Percentiles rank a stretch among this genome's conserved stretches.
Conservation (phyloP, 1,284 basidiomycete genomes). For the Sutorius eximius region DNA sequence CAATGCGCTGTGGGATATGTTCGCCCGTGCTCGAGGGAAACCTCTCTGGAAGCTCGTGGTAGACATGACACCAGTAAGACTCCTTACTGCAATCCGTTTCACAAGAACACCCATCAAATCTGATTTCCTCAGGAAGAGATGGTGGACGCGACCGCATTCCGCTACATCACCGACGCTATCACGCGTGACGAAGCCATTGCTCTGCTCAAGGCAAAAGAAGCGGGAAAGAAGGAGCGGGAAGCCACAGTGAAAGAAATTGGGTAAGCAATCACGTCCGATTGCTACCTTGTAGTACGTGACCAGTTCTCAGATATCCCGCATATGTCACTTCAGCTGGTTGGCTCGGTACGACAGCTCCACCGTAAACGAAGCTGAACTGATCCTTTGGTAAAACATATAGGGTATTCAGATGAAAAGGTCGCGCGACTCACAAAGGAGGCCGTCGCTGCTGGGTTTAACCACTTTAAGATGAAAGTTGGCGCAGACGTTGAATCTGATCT, state of each 20-base stretch:
- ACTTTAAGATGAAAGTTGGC: constrained; percentile 98
- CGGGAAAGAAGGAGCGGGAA: constrained; percentile 78
- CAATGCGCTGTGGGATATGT: constrained; percentile 85
- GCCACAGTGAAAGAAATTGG: constrained; percentile 66
- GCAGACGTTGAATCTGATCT: constrained; percentile 81
- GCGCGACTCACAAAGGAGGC: constrained; percentile 84
- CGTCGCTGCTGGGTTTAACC: constrained; percentile 85
- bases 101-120: neutral
- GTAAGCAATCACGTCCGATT: constrained; percentile 30
- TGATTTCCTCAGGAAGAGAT: constrained; percentile 68
- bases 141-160: constrained; percentile 80
- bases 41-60: constrained; percentile 85
- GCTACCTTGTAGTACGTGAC: neutral
- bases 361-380: constrained; percentile 2
- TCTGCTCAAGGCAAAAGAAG: constrained; percentile 77
- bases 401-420: constrained; percentile 90
- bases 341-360: constrained; percentile 52
- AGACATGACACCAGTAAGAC: constrained; percentile 75
- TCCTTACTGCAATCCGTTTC: neutral
- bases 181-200: constrained; percentile 87
- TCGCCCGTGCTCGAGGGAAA: constrained; percentile 71
- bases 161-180: constrained; percentile 93
- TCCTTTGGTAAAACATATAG: constrained; percentile 10
- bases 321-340: constrained; percentile 95
- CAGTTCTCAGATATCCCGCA: constrained; percentile 73